Conservation (phyloP, 352 stramenopile genomes). For the Pythium biforme region DNA sequence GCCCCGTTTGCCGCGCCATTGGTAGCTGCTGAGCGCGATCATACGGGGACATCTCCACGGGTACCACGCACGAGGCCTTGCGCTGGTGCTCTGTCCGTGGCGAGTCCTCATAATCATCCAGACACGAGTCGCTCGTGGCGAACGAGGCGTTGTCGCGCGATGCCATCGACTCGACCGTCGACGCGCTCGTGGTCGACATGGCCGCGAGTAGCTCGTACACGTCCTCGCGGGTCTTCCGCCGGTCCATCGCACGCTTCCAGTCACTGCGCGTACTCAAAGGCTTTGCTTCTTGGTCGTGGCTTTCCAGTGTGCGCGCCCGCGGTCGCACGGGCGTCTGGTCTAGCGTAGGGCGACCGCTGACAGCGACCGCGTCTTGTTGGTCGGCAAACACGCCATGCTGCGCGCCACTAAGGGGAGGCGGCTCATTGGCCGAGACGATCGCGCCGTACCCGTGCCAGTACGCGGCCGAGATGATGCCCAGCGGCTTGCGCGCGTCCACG, state of each 20-base stretch:
- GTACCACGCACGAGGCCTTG: not conserved
- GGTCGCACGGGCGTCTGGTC: not conserved
- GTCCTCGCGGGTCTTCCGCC: constrained; percentile 8
- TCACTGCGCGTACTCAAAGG: not conserved
- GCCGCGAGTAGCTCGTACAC: constrained; percentile 17
- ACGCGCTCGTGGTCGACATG: constrained; percentile 19
- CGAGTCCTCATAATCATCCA: constrained; percentile 3
- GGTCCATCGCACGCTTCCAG: not conserved
- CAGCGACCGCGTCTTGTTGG: not conserved
- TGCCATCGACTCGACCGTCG: constrained; percentile 9
- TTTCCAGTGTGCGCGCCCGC: not conserved
- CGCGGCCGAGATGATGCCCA: constrained; percentile 13
- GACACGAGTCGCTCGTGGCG: constrained; percentile 10
- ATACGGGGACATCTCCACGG: not conserved
- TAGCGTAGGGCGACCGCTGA: not conserved
- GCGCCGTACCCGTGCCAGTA: constrained; percentile 19
- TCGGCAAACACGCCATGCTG: not conserved
- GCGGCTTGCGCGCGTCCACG: constrained; percentile 15
- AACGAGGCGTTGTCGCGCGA: constrained; percentile 8
- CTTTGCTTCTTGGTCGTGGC: not conserved
- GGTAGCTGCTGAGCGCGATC: not conserved
- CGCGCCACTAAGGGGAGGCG: not conserved
- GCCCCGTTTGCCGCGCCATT: not conserved
- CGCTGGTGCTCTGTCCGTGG: not conserved
- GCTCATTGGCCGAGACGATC: constrained; percentile 10